phyloP scores from a whole-genome alignment of 2,329 filamentous ascomycete species.

The Botrytis porri region DNA sequence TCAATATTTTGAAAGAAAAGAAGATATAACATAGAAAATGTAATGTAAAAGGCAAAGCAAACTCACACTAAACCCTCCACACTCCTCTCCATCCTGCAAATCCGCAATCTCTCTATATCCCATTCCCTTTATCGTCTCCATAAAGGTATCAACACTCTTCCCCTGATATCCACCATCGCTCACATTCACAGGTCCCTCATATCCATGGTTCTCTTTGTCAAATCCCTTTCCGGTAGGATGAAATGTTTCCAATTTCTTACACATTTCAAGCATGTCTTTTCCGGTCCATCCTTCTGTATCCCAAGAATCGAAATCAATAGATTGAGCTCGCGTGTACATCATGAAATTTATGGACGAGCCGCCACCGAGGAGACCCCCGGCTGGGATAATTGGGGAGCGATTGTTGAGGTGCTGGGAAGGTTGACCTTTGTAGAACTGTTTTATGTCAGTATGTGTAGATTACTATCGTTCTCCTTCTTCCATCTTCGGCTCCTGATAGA shows the following conservation, averaged over 20 bases:
- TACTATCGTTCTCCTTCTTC: neutral
- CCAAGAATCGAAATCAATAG: slow-evolving; percentile 52
- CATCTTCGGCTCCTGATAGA: neutral
- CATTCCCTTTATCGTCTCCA: slow-evolving; percentile 46
- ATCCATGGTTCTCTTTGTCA: slow-evolving; percentile 46
- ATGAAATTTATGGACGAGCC: slow-evolving; percentile 60
- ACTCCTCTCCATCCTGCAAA: slow-evolving; percentile 49
- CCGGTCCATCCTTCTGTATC: slow-evolving; percentile 50
- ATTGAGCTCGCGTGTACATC: slow-evolving; percentile 49
- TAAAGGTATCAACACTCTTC: slow-evolving; percentile 48
- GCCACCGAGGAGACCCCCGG: slow-evolving; percentile 56
- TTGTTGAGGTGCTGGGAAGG: slow-evolving; percentile 46
- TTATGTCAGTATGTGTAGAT: neutral
- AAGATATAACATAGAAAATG: neutral
- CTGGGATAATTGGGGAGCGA: slow-evolving; percentile 43
- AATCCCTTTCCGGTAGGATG: slow-evolving; percentile 28
- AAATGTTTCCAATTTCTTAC: slow-evolving; percentile 59
- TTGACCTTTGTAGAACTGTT: slow-evolving; percentile 51
- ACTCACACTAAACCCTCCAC: slow-evolving; percentile 38
- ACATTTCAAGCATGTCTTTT: slow-evolving; percentile 51
- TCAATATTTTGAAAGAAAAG: neutral
- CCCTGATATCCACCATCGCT: slow-evolving; percentile 49
- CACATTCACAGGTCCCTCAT: slow-evolving; percentile 53
- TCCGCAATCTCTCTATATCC: slow-evolving; percentile 54
- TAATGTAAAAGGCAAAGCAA: too few species aligned